Evolutionary conservation across 208 protist genomes (phyloP).

Genomic region (Trypanosoma avium): DNA sequence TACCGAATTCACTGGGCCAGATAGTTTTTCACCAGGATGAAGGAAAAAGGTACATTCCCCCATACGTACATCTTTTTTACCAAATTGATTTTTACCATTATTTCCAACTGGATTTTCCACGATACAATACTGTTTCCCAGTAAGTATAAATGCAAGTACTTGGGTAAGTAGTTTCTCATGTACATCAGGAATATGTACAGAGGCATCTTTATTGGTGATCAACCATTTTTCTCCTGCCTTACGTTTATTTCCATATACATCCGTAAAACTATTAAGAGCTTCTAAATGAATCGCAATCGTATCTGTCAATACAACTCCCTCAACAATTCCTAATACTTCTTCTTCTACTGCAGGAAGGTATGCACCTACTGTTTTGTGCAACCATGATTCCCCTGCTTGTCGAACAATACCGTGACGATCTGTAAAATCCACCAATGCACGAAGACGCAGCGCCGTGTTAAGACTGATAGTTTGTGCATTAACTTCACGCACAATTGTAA

Average conservation of each 20-base stretch:
- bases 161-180: constrained; percentile 76
- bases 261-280: constrained; percentile 76
- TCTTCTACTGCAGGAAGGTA: constrained; percentile 92
- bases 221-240: constrained; percentile 86
- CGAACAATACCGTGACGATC: constrained; percentile 66
- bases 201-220: constrained; percentile 76
- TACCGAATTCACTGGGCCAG: constrained; percentile 79
- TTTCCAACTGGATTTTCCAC: constrained; percentile 84
- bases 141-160: constrained; percentile 82
- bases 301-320: constrained; percentile 78
- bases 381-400: constrained; percentile 88
- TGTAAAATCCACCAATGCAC: constrained; percentile 66
- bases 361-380: constrained; percentile 72
- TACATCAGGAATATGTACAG: constrained; percentile 87
- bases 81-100: constrained; percentile 71
- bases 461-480: constrained; percentile 71
- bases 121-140: constrained; percentile 90
- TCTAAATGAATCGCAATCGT: constrained; percentile 79
- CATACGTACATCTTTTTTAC: constrained; percentile 78
- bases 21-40: constrained; percentile 92
- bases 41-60: constrained; percentile 95
- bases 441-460: constrained; percentile 87
- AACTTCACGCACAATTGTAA: constrained; percentile 72
- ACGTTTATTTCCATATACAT: constrained; percentile 75
- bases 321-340: constrained; percentile 63